These are phyloP conservation scores for Telfairia occidentalis DNA, from an alignment of 331 rosid species.

Conservation along the genomic window DNA sequence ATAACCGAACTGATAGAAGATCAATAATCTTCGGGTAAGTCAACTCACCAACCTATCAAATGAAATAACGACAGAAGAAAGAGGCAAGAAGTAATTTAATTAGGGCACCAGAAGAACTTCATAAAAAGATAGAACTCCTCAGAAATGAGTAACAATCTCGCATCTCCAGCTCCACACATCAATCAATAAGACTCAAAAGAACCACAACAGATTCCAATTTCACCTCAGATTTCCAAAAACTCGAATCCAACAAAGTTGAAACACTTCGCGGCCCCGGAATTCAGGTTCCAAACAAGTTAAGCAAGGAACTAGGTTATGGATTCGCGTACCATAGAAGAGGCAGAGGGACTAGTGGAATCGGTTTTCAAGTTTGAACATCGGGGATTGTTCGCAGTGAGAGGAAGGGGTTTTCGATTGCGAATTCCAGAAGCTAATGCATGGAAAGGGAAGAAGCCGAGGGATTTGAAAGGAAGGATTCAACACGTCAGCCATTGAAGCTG, in stretches of 20 bases:
- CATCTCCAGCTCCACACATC: neutral
- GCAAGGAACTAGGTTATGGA: neutral
- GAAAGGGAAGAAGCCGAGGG: neutral
- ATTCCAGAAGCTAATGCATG: neutral
- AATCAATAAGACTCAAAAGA: neutral
- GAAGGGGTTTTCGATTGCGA: neutral
- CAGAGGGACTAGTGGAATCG: neutral
- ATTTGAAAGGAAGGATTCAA: neutral
- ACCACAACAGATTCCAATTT: neutral
- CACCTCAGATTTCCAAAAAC: neutral
- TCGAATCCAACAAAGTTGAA: too few species aligned
- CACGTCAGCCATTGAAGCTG: constrained; percentile 20
- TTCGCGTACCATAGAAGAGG: neutral
- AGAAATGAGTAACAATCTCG: neutral
- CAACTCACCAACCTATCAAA: neutral
- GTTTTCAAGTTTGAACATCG: neutral
- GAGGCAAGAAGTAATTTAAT: neutral
- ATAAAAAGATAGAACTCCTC: neutral
- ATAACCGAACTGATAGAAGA: neutral
- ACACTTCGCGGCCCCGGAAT: neutral
- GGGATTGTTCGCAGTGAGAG: neutral
- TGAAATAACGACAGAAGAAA: neutral
- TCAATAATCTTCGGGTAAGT: too few species aligned
- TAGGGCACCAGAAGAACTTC: neutral
- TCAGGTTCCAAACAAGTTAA: neutral